phyloP scores from a whole-genome alignment of 2,329 filamentous ascomycete genomes.

The Lithohypha guttulata region DNA sequence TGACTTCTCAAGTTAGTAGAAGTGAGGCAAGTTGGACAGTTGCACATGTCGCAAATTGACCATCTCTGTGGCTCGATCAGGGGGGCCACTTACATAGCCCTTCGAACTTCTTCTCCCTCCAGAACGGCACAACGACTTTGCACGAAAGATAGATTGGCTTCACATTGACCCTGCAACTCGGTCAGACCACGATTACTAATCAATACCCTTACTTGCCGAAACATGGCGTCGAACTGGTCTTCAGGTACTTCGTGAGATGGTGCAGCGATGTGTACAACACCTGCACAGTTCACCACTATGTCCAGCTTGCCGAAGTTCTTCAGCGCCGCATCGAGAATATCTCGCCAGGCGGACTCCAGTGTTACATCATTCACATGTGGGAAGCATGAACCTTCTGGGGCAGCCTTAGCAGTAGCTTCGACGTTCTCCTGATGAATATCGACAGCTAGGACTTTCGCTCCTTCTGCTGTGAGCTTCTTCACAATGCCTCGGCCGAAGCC shows the following conservation, averaged over 20 bases:
- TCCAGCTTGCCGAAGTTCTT: constrained; percentile 11
- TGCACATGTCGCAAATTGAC: no score
- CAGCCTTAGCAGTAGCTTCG: constrained; percentile 6
- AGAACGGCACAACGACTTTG: constrained; percentile 17
- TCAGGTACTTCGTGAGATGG: constrained; percentile 15
- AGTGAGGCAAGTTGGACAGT: no score
- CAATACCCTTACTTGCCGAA: constrained; percentile 6
- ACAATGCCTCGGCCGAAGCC: constrained; percentile 16
- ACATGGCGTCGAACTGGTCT: constrained; percentile 17
- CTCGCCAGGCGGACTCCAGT: constrained; percentile 12
- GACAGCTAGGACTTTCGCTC: constrained; percentile 13
- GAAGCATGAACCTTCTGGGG: constrained; percentile 3
- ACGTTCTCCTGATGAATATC: constrained; percentile 11
- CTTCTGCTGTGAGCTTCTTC: constrained; percentile 11
- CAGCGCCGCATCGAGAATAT: constrained; percentile 10
- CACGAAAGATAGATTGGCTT: constrained; percentile 18
- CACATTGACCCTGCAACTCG: constrained; percentile 13
- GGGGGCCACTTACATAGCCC: no score
- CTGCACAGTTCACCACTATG: constrained; percentile 16
- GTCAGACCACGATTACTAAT: not conserved
- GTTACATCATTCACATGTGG: constrained; percentile 11
- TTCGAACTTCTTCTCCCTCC: constrained; percentile 12
- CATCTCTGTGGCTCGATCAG: no score
- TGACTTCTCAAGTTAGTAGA: no score
- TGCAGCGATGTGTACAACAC: constrained; percentile 12